phyloP scores from a whole-genome alignment of 768 basidiomycete species.

The Hypholoma sublateritium region DNA sequence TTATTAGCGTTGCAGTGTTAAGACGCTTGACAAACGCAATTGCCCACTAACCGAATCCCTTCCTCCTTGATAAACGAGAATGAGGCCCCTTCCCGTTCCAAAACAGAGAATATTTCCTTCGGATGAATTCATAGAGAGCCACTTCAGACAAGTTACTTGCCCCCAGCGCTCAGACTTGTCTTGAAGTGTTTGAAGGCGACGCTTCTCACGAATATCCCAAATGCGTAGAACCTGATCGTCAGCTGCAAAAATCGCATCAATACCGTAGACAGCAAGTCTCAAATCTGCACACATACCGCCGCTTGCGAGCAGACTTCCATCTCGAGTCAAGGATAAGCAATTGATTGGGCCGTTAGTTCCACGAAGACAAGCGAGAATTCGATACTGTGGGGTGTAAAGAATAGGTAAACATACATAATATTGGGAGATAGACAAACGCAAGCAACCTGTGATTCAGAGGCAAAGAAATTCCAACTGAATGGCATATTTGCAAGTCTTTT shows the following conservation, averaged over 20 bases:
- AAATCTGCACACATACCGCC: conserved; percentile 2
- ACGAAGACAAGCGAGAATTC: background rate
- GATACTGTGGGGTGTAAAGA: background rate
- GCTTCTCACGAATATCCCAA: background rate
- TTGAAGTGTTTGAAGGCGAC: background rate
- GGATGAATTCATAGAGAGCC: background rate
- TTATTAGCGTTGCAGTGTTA: background rate
- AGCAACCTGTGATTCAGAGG: too few species aligned
- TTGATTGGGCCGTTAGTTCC: conserved; percentile 4
- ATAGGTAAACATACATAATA: too few species aligned
- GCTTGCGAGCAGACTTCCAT: conserved; percentile 6
- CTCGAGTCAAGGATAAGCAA: background rate
- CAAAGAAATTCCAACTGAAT: too few species aligned
- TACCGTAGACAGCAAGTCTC: too few species aligned
- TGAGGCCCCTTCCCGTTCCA: conserved; percentile 6
- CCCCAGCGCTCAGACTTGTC: conserved; percentile 8
- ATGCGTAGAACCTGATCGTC: conserved; percentile 4
- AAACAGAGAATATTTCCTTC: background rate
- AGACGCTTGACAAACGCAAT: too few species aligned
- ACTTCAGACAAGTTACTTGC: conserved; percentile 5
- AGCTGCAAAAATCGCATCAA: background rate
- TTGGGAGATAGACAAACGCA: too few species aligned
- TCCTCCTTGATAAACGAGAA: conserved; percentile 2
- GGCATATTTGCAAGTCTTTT: too few species aligned
- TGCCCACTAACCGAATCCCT: background rate